Percentiles rank a stretch among this genome's conserved stretches.
Evolutionary conservation across 2,329 filamentous ascomycete species (phyloP).

Genomic region (Fusarium veterinarium): DNA sequence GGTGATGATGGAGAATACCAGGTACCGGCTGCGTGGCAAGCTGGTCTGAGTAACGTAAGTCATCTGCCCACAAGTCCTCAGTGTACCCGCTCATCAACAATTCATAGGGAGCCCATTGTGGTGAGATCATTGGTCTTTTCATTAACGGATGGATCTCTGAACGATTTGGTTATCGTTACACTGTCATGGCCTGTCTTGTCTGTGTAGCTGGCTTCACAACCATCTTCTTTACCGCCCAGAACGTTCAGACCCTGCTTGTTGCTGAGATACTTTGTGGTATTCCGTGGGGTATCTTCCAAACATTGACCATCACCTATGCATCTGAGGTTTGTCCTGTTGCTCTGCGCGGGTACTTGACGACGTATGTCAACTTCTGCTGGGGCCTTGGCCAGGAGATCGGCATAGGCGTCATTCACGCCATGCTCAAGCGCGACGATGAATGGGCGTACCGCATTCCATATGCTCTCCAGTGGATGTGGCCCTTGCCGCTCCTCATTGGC

Average conservation of each 20-base stretch:
- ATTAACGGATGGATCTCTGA: conserved; percentile 75
- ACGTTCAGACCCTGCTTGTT: conserved; percentile 67
- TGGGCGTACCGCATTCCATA: conserved; percentile 79
- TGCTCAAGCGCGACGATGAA: conserved; percentile 72
- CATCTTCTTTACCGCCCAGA: conserved; percentile 73
- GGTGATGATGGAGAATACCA: conserved; percentile 60
- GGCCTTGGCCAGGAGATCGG: conserved; percentile 79
- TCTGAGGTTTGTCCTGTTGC: conserved; percentile 79
- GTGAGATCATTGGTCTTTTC: conserved; percentile 74
- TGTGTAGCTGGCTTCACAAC: conserved; percentile 68
- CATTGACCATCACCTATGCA: conserved; percentile 72
- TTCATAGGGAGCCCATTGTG: conserved; percentile 62
- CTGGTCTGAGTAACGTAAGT: conserved; percentile 66
- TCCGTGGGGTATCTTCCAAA: conserved; percentile 70
- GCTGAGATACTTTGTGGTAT: conserved; percentile 73
- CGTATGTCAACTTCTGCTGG: conserved; percentile 83
- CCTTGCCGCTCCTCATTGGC: conserved; percentile 72
- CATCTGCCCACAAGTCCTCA: not conserved
- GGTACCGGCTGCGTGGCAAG: conserved; percentile 71
- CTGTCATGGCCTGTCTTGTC: conserved; percentile 68
- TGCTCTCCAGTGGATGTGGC: conserved; percentile 83
- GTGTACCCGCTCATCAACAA: conserved; percentile 38
- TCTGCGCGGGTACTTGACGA: conserved; percentile 77
- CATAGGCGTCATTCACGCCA: conserved; percentile 77
- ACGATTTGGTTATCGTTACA: conserved; percentile 74